phyloP scores from a whole-genome alignment of 371 early-diverging fungal species.

The Haplosporangium sp. region DNA sequence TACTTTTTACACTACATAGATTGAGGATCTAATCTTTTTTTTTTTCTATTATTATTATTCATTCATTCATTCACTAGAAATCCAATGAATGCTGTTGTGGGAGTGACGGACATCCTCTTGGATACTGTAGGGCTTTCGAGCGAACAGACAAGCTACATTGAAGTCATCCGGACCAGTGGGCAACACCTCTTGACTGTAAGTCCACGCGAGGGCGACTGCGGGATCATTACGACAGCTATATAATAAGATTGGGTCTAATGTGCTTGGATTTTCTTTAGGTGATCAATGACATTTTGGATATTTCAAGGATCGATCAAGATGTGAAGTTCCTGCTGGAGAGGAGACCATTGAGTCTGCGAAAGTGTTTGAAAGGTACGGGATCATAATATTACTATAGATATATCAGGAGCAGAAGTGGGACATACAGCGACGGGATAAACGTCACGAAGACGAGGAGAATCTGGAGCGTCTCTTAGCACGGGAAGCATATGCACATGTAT shows the following conservation, averaged over 20 bases:
- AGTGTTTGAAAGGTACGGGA: conserved; percentile 67
- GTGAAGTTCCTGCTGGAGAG: conserved; percentile 68
- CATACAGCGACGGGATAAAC: too few species aligned
- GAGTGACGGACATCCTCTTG: conserved; percentile 66
- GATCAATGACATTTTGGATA: conserved; percentile 70
- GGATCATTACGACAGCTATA: too few species aligned
- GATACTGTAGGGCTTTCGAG: conserved; percentile 62
- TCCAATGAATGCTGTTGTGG: conserved; percentile 73
- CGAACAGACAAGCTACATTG: conserved; percentile 67
- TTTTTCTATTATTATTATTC: too few species aligned
- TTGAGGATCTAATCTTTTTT: neutral
- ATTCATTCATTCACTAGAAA: conserved; percentile 52
- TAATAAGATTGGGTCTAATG: too few species aligned
- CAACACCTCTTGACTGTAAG: conserved; percentile 69
- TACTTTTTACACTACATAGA: neutral
- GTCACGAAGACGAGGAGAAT: too few species aligned
- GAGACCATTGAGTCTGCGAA: conserved; percentile 65
- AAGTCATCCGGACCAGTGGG: conserved; percentile 71
- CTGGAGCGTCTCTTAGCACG: neutral
- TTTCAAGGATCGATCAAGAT: conserved; percentile 70
- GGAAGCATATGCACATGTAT: neutral
- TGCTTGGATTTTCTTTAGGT: conserved; percentile 46
- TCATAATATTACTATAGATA: too few species aligned
- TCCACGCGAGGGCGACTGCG: too few species aligned
- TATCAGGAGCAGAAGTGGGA: too few species aligned